Evolutionary conservation across 2,329 filamentous ascomycete species (phyloP), one percentile per base, ranked within the genome.

Genomic region (Colletotrichum godetiae): DNA sequence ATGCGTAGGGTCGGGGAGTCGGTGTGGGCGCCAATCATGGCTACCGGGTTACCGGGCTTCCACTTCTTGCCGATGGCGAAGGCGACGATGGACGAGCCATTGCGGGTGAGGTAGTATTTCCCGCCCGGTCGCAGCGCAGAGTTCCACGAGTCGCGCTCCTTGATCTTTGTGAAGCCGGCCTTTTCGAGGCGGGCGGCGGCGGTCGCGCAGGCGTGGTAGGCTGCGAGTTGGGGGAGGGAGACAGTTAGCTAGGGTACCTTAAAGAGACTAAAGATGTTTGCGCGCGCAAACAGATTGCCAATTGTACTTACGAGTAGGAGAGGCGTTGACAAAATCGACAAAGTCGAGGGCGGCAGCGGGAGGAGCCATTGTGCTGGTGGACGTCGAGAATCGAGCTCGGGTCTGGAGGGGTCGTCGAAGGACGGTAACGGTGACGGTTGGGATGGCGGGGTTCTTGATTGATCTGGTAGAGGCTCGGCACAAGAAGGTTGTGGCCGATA

Each of bases 91-190:
- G 96, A 97, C 31, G 95, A 97, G 72, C 91, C 92, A 85, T 98
- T 98, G 76, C 96, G 93, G 60, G 96, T 98, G 79, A 98, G 90
- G 85, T 95, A 98, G 88, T 98, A 98, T 85, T 97, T 98, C 76
- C 96, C 95, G 75, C 96, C 95, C 27, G 95, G 94, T 70, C 91
- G 90, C 75, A 98, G 89, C 58, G 89, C 90, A 1, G 92, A 91
- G 15, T 93, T 90, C 96, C 97, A 98, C 59, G 93, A 92, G 80
- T 98, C 95, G 78, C 94, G 93, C 85, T 98, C 96, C 87, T 92
- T 94, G 84, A 99, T 94, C 78, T 93, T 91, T 78, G 90, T 89
- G 88, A 98, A 99, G 72, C 96, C 95, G 62, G 94, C 95, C 78
- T 92, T 90, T 77, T 93, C 90, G 66, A 99, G 90, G 68, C 93